Base-by-base conservation (phyloP, 805 yeast species). In the Wickerhamiella hasegawae region DNA sequence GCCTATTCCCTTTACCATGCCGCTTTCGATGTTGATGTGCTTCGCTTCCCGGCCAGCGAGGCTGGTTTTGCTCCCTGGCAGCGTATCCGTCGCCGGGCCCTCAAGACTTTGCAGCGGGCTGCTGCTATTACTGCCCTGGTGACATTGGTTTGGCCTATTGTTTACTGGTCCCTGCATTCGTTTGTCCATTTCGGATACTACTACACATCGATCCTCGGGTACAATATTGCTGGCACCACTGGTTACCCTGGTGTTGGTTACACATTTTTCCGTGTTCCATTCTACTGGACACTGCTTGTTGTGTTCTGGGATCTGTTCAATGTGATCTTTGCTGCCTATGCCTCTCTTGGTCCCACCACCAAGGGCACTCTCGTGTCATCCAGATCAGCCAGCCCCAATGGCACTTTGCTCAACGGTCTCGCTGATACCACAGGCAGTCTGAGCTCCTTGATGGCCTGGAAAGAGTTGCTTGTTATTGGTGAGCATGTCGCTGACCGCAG, bases 401-500 rank as follows among this genome's bases (percentile, higher is more conserved):
- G 53, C n/a, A 51, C 64, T 6, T 43, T 61, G 25, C 41, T 60
- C 3, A 42, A 55, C 4, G 67, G 66, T 1, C 42, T 62, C 23
- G 36, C 28, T 8, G 22, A 21, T 23, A n/a, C 20, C 8, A 25
- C 31, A 14, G 41, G 49, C 17, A 46, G 48, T 2, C 42, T 55
- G 8, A 45, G 57, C 4, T 43, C 49, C 31, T 39, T 54, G 6
- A 42, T 49, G 15, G 66, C 67, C 1, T 62, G 58, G 48, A 50
- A 54, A 31, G 66, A 61, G 37, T 47, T 62, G 9, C 35, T 41
- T 12, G 37, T 39, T 18, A 52, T 62, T 28, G 49, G 60, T 4
- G 40, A 42, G 24, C 42, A 42, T 22, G 44, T 48, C 29, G 40
- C 44, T 11, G 42, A 36, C 10, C 48, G 66, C n/a, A 44, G 66